These are phyloP conservation scores for Didymella keratinophila DNA, from an alignment of 2,329 filamentous ascomycete species.

Conservation along the genomic window DNA sequence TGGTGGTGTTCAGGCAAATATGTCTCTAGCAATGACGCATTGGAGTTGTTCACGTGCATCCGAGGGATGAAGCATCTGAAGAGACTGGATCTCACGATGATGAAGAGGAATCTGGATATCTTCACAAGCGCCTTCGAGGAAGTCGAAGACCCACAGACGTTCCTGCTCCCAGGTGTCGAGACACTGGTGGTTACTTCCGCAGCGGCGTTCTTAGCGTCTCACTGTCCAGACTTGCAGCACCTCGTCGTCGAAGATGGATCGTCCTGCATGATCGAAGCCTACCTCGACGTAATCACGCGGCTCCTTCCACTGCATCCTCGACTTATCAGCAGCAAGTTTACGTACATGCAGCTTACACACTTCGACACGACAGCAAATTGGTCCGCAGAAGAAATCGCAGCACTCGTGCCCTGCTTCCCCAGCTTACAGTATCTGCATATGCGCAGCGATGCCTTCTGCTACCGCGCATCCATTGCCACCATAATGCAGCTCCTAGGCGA, in stretches of 20 bases:
- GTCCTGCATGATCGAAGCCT: constrained; percentile 26
- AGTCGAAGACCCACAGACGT: neutral
- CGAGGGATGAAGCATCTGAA: constrained; percentile 13
- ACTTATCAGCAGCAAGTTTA: neutral
- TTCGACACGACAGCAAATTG: constrained; percentile 27
- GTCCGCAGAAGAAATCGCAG: constrained; percentile 21
- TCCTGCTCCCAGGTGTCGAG: constrained; percentile 16
- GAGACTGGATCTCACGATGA: constrained; percentile 28
- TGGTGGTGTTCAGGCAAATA: constrained; percentile 31
- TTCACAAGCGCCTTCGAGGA: constrained; percentile 23
- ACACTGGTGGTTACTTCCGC: constrained; percentile 18
- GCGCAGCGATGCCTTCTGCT: constrained; percentile 28
- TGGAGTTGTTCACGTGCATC: constrained; percentile 24
- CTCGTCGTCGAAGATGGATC: constrained; percentile 22
- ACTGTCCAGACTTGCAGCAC: constrained; percentile 22
- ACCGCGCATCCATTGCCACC: constrained; percentile 20
- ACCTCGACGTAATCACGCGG: constrained; percentile 14
- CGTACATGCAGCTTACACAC: constrained; percentile 7
- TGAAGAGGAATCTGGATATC: constrained; percentile 29
- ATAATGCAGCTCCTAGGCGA: constrained; percentile 19
- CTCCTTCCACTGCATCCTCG: constrained; percentile 11
- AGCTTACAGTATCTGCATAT: constrained; percentile 18
- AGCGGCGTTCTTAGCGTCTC: constrained; percentile 22
- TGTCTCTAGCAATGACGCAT: constrained; percentile 23
- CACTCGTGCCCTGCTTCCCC: constrained; percentile 20